Conservation (phyloP, 805 yeast species). For the Scheffersomyces coipomensis region DNA sequence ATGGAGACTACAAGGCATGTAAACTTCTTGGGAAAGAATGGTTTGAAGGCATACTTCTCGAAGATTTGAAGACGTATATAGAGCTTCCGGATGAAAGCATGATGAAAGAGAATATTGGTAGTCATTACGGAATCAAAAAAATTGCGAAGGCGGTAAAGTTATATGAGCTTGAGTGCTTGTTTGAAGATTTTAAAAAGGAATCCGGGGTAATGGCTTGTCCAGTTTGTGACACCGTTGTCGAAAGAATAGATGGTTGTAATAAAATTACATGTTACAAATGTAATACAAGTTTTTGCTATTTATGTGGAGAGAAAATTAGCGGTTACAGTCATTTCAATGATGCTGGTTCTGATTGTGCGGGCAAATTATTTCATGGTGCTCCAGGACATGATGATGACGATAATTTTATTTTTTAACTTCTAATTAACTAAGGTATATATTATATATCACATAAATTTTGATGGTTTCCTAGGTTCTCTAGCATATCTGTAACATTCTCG, state of each 20-base stretch:
- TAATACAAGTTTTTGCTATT: constrained; percentile 47
- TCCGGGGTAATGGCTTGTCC: constrained; percentile 53
- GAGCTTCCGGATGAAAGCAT: constrained; percentile 19
- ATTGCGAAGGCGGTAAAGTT: constrained; percentile 44
- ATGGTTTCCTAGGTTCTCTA: constrained; percentile 5
- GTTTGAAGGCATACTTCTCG: constrained; percentile 26
- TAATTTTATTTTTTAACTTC: too few relatives aligned
- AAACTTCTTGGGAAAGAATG: constrained; percentile 16
- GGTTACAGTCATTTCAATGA: constrained; percentile 49
- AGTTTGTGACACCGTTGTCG: constrained; percentile 46
- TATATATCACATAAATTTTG: background rate
- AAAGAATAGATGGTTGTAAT: constrained; percentile 62
- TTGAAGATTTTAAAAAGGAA: constrained; percentile 42
- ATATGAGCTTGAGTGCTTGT: constrained; percentile 45
- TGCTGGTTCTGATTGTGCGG: constrained; percentile 43
- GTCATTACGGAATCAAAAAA: constrained; percentile 44
- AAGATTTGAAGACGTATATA: constrained; percentile 37
- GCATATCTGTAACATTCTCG: constrained; percentile 52
- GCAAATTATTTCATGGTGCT: constrained; percentile 52
- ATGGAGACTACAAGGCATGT: constrained; percentile 51
- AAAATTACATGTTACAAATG: constrained; percentile 59
- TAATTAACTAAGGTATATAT: too few relatives aligned
- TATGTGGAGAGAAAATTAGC: constrained; percentile 42
- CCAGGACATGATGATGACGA: constrained; percentile 18
- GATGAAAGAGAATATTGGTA: too few relatives aligned